A percentile compares a stretch with the other conserved stretches of the same genome.
These are phyloP conservation scores for Cubamyces lactineus DNA, from an alignment of 768 basidiomycete genomes.

Conservation along the genomic window DNA sequence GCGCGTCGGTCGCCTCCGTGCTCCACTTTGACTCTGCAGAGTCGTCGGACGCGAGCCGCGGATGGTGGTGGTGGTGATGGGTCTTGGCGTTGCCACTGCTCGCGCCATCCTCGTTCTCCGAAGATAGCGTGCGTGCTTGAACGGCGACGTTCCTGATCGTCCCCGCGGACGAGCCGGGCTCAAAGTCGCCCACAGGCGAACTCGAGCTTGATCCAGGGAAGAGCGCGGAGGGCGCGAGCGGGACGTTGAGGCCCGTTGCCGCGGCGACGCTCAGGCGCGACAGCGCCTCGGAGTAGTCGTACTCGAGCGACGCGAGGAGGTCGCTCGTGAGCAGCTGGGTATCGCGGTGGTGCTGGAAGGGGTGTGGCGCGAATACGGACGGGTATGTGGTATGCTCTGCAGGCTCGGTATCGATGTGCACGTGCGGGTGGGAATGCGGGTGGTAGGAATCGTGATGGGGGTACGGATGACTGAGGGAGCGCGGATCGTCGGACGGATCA, in stretches of 20 bases:
- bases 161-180: constrained; percentile 51
- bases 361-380: constrained; percentile 1
- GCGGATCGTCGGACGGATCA: background rate
- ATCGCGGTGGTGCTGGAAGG: constrained; percentile 13
- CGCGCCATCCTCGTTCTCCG: constrained; percentile 2
- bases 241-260: constrained; percentile 5
- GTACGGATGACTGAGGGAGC: constrained; percentile 6
- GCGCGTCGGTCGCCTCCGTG: constrained; percentile 15
- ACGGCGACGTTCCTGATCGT: constrained; percentile 40
- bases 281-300: constrained; percentile 31
- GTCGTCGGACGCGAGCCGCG: constrained; percentile 7
- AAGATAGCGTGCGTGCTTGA: constrained; percentile 17
- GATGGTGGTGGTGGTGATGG: background rate
- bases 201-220: constrained; percentile 7
- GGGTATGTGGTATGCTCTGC: constrained; percentile 12
- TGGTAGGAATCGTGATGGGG: constrained; percentile 1
- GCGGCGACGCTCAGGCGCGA: constrained; percentile 22
- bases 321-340: constrained; percentile 24
- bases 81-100: background rate
- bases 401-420: constrained; percentile 13
- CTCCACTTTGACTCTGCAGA: constrained; percentile 18
- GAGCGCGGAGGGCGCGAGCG: constrained; percentile 14
- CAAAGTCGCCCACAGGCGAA: constrained; percentile 33
- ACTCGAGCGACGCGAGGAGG: constrained; percentile 29
- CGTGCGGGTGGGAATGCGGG: constrained; percentile 3